Percentiles rank a stretch among this genome's conserved stretches.
Evolutionary conservation across 805 yeast species (phyloP).

Genomic region (Yueomyces sp.): DNA sequence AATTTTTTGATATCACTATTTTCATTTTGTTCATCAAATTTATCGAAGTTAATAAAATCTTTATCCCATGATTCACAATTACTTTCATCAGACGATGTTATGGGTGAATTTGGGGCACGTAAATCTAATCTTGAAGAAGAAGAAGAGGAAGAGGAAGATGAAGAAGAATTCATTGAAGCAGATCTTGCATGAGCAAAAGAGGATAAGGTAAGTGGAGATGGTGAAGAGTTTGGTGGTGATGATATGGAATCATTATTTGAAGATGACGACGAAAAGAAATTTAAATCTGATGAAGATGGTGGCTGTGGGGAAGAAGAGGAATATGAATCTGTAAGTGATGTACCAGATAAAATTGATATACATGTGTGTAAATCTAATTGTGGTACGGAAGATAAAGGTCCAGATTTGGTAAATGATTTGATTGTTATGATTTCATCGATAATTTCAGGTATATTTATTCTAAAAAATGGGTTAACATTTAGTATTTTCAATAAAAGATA

Average conservation of each 20-base stretch:
- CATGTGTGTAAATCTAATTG: slow-evolving; percentile 1
- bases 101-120: too few species aligned
- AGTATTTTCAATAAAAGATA: slow-evolving; percentile 29
- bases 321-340: too few species aligned
- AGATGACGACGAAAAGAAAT: not conserved
- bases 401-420: slow-evolving; percentile 15
- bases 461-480: slow-evolving; percentile 22
- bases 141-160: too few species aligned
- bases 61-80: not conserved
- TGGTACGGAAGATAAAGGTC: slow-evolving; percentile 17
- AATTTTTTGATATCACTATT: too few species aligned
- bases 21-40: too few species aligned
- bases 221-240: not conserved
- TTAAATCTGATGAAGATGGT: too few species aligned
- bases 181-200: too few species aligned
- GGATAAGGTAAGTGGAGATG: not conserved
- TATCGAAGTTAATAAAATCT: not conserved
- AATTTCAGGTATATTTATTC: slow-evolving; percentile 15
- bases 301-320: not conserved
- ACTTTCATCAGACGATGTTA: not conserved
- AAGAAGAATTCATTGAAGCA: too few species aligned
- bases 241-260: not conserved
- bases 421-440: slow-evolving; percentile 13
- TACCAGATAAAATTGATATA: not conserved
- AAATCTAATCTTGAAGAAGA: too few species aligned